Evolutionary conservation across 768 basidiomycete species (phyloP).

Genomic region (Pulveroboletus ravenelii): DNA sequence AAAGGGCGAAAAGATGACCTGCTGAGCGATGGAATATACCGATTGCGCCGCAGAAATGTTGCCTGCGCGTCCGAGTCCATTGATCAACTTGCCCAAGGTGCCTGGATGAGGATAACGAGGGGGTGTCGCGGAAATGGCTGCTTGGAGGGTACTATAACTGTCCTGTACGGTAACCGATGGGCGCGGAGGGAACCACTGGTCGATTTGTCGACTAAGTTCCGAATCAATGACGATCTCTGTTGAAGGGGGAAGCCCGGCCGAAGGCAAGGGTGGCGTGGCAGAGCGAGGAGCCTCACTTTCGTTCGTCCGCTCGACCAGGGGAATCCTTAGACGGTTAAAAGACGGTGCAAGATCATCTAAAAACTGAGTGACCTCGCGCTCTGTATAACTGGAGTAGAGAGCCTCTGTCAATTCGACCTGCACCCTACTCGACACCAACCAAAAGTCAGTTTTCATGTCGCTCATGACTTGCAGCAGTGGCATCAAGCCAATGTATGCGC

Average conservation of each 20-base stretch:
- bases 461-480: conserved; percentile 42
- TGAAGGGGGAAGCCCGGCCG: conserved; percentile 9
- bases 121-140: conserved; percentile 32
- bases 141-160: conserved; percentile 49
- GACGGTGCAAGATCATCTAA: conserved; percentile 16
- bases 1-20: conserved; percentile 42
- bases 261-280: conserved; percentile 10
- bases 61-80: conserved; percentile 58
- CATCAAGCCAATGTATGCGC: conserved; percentile 38
- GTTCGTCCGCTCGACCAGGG: conserved; percentile 15
- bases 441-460: conserved; percentile 28
- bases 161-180: conserved; percentile 26
- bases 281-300: conserved; percentile 2
- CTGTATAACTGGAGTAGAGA: conserved; percentile 18
- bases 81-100: conserved; percentile 59
- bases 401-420: conserved; percentile 19
- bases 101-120: conserved; percentile 49
- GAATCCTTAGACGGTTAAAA: conserved; percentile 19
- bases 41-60: conserved; percentile 57
- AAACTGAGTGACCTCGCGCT: conserved; percentile 22
- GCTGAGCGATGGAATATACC: conserved; percentile 67
- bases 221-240: conserved; percentile 21
- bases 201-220: conserved; percentile 28
- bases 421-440: conserved; percentile 17
- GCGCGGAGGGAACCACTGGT: conserved; percentile 31